Base-by-base conservation (phyloP, 2,329 filamentous ascomycete species). In the Madurella fahalii region DNA sequence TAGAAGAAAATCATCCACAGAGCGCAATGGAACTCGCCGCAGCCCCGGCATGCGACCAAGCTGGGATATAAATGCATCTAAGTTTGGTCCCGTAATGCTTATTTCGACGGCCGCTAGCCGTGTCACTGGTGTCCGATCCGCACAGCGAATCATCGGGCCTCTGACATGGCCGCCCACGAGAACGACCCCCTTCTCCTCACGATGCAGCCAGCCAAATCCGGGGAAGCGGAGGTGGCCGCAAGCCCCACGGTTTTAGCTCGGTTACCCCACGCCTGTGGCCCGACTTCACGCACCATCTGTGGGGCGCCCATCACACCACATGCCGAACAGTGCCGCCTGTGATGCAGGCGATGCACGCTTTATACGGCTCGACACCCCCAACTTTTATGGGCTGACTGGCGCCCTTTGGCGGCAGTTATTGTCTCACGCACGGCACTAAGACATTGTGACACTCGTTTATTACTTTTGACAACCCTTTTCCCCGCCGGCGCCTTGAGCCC, bases 261-360 rank as follows among this genome's bases (percentile, higher is more conserved):
- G 34, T 48, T 51, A 49, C 56, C 45, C 52, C 40, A 45, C 44
- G 50, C 15, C 18, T 32, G 37, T 56, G 56, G 58, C 39, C 39
- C 53, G 55, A 58, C 30, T 17, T 45, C 54, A 47, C 57, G 34
- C 49, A 58, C 56, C 58, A 60, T 45, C 9, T 17, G 54, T 57
- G 51, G 57, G 53, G 50, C 51, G 40, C 37, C 20, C 34, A 50
- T 53, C 54, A 44, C 52, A 55, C 56, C 56, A 60, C 53, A 56
- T 58, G 58, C 58, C 58, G 58, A 50, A 53, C 41, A 52, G 34
- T 2, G 18, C 50, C 40, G 49, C 39, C 44, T 16, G 25, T 34
- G 31, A 12, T 40, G 40, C 43, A 41, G 11, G 15, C 42, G 34
- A 37, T 37, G 34, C 34, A 37, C 32, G 43, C 18, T 39, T 18